These are phyloP conservation scores for Fusarium secorum DNA, from an alignment of 2,329 filamentous ascomycete genomes.

Conservation along the genomic window DNA sequence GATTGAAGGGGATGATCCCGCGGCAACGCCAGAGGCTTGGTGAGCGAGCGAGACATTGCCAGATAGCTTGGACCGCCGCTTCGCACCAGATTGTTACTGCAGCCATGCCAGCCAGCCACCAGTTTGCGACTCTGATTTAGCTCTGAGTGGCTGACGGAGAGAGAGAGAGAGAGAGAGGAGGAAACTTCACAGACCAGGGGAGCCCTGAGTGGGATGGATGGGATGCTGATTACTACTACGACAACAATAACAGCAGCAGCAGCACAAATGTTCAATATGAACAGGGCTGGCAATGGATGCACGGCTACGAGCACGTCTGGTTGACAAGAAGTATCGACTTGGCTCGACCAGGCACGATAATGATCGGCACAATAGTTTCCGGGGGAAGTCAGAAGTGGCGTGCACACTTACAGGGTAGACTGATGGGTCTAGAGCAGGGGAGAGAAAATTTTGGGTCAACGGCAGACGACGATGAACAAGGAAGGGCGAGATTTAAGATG, in stretches of 20 bases:
- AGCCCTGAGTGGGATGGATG: conserved; percentile 25
- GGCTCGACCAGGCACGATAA: conserved; percentile 40
- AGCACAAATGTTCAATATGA: conserved; percentile 25
- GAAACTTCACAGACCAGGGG: conserved; percentile 24
- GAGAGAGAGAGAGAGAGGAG: conserved; percentile 10
- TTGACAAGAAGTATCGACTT: conserved; percentile 36
- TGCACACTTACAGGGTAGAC: conserved; percentile 30
- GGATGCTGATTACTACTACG: conserved; percentile 20
- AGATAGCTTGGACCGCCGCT: conserved; percentile 33
- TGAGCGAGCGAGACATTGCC: not conserved
- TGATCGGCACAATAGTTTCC: conserved; percentile 42
- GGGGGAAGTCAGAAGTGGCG: conserved; percentile 38
- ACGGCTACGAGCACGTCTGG: conserved; percentile 39
- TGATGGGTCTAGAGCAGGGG: conserved; percentile 29
- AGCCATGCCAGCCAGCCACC: conserved; percentile 29
- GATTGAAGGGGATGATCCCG: conserved; percentile 33
- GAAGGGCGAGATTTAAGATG: conserved; percentile 28
- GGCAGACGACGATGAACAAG: conserved; percentile 23
- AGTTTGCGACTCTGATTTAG: conserved; percentile 24
- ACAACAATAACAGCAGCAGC: not conserved
- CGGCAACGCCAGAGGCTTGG: conserved; percentile 33
- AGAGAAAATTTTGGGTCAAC: conserved; percentile 11
- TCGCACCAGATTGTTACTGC: conserved; percentile 34
- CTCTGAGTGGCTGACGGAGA: conserved; percentile 22
- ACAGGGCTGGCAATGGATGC: conserved; percentile 43